These are phyloP conservation scores for Candida berthetii DNA, from an alignment of 805 yeast species.

Conservation along the genomic window DNA sequence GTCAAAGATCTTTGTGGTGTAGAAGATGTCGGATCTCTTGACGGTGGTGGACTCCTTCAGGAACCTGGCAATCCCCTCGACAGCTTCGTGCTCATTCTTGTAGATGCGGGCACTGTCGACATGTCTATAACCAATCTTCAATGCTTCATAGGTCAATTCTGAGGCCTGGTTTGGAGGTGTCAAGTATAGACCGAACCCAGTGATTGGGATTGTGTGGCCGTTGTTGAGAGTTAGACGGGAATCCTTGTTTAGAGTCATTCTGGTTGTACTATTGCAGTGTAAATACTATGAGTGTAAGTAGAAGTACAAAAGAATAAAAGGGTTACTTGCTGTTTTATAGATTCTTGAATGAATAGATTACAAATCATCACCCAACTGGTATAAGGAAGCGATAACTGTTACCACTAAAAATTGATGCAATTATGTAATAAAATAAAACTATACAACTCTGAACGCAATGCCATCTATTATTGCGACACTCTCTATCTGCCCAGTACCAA, in stretches of 20 bases:
- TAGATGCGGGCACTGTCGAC: conserved; percentile 68
- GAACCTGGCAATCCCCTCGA: conserved; percentile 46
- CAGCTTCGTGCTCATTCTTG: conserved; percentile 61
- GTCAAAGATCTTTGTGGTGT: conserved; percentile 69
- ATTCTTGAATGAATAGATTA: no score
- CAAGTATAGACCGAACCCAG: conserved; percentile 58
- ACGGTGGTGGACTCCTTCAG: conserved; percentile 42
- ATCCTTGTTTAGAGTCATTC: neutral
- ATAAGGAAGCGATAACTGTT: no score
- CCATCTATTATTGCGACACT: no score
- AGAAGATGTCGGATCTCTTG: conserved; percentile 49
- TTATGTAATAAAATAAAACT: no score
- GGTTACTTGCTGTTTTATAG: no score
- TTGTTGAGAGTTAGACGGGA: conserved; percentile 33
- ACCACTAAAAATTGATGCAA: no score
- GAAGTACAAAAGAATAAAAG: no score
- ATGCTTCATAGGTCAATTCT: conserved; percentile 41
- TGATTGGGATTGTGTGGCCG: conserved; percentile 52
- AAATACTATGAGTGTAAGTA: no score
- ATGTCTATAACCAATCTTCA: conserved; percentile 60
- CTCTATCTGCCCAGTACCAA: no score
- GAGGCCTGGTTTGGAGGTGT: conserved; percentile 38
- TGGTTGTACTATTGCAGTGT: no score
- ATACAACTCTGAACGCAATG: no score
- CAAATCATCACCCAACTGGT: no score